phyloP scores from a whole-genome alignment of 345 rosid species.

The Bruguiera parviflora region DNA sequence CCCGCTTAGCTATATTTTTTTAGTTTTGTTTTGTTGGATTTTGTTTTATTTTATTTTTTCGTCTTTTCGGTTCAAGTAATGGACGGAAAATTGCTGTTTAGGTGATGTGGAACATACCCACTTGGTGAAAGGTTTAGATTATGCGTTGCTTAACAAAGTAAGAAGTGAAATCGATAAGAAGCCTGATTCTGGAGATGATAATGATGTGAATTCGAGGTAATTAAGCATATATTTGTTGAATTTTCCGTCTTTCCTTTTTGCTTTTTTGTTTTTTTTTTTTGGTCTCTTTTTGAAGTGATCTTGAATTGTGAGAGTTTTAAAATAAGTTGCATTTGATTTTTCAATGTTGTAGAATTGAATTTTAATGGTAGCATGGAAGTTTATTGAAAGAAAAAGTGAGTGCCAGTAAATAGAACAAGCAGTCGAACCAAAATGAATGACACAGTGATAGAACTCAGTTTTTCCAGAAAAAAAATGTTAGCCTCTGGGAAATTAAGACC shows the following conservation, averaged over 20 bases:
- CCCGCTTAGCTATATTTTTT: too few species aligned
- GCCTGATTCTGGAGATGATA: slow-evolving; percentile 68
- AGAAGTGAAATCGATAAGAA: slow-evolving; percentile 93
- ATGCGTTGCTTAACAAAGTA: slow-evolving; percentile 82
- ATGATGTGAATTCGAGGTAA: slow-evolving; percentile 64
- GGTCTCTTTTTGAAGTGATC: background rate
- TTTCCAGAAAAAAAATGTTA: too few species aligned
- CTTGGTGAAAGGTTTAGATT: slow-evolving; percentile 96
- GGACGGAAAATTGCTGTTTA: slow-evolving; percentile 19
- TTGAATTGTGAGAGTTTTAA: too few species aligned
- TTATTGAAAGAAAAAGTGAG: too few species aligned
- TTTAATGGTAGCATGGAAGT: too few species aligned
- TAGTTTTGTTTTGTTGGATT: background rate
- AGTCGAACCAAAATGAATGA: too few species aligned
- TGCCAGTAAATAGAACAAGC: too few species aligned
- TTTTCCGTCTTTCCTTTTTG: background rate
- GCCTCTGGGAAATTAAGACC: too few species aligned
- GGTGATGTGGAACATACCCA: slow-evolving; percentile 98
- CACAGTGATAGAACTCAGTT: too few species aligned
- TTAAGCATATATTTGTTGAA: background rate
- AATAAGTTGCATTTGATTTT: too few species aligned
- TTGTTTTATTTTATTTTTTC: background rate
- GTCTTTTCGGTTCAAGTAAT: background rate
- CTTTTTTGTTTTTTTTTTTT: background rate
- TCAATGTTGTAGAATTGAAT: too few species aligned